phyloP scores from a whole-genome alignment of 495 filamentous ascomycete genomes.

The Viridothelium virens region DNA sequence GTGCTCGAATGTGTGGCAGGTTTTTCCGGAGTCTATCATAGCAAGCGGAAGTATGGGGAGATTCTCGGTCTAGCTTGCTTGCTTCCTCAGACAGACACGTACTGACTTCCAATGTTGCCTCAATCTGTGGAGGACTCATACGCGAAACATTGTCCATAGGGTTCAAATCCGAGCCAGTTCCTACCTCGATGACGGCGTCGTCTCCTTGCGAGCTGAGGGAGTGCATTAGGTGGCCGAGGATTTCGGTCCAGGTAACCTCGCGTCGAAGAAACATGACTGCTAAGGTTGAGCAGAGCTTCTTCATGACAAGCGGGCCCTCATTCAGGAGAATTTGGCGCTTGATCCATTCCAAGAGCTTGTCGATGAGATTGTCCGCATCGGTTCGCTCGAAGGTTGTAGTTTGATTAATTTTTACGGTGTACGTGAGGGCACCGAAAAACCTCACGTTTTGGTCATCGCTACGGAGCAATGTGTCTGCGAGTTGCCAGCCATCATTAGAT shows the following conservation, averaged over 20 bases:
- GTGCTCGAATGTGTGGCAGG: neutral
- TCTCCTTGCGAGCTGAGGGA: conserved; percentile 46
- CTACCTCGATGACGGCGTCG: conserved; percentile 40
- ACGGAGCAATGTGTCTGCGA: conserved; percentile 65
- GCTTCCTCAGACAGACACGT: conserved; percentile 68
- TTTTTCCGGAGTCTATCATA: neutral
- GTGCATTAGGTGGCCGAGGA: conserved; percentile 59
- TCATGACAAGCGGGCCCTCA: conserved; percentile 58
- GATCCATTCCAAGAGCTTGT: neutral
- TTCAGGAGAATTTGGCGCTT: conserved; percentile 46
- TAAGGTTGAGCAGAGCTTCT: conserved; percentile 77
- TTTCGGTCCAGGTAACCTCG: conserved; percentile 57
- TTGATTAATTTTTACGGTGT: conserved; percentile 87
- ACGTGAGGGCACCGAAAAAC: conserved; percentile 91
- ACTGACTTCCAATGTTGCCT: conserved; percentile 63
- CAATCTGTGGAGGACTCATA: conserved; percentile 48
- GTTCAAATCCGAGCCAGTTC: conserved; percentile 44
- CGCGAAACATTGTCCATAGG: conserved; percentile 42
- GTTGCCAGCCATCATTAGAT: conserved; percentile 72
- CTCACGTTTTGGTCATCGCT: conserved; percentile 61
- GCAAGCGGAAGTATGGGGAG: neutral
- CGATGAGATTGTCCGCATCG: neutral
- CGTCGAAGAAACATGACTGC: conserved; percentile 72
- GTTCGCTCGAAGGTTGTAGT: conserved; percentile 28
- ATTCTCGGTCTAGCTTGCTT: conserved; percentile 41